Evolutionary conservation across 1,139 yeast genomes (phyloP).

Genomic region (Taphrina flavorubra): DNA sequence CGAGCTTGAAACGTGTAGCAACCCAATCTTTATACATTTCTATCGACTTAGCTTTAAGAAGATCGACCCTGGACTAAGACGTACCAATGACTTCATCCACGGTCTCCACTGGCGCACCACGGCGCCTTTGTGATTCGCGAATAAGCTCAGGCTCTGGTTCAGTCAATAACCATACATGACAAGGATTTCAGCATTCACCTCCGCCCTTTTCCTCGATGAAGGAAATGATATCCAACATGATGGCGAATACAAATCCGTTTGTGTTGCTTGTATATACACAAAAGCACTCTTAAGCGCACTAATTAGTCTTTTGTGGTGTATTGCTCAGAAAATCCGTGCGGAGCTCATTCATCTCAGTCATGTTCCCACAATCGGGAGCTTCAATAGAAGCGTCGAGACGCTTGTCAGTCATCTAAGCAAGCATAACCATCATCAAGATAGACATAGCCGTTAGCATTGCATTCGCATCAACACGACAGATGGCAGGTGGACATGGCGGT

Average conservation of each 20-base stretch:
- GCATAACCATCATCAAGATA: background rate
- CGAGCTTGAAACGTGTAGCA: slow-evolving; percentile 72
- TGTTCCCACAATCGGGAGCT: background rate
- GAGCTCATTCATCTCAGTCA: slow-evolving; percentile 3
- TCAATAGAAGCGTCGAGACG: background rate
- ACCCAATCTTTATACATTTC: slow-evolving; percentile 30
- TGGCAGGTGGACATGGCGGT: slow-evolving; percentile 24
- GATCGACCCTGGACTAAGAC: too few species aligned
- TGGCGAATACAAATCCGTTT: background rate
- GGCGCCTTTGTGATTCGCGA: slow-evolving; percentile 85
- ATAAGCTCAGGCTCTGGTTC: slow-evolving; percentile 90
- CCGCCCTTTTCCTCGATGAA: slow-evolving; percentile 42
- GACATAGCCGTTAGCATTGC: background rate
- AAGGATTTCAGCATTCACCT: slow-evolving; percentile 80
- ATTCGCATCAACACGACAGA: background rate
- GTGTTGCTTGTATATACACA: background rate
- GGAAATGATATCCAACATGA: slow-evolving; percentile 41
- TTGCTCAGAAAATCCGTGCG: background rate
- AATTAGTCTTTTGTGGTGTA: background rate
- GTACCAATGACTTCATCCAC: slow-evolving; percentile 91
- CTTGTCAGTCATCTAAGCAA: too few species aligned
- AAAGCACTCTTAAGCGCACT: slow-evolving; percentile 1
- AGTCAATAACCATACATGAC: slow-evolving; percentile 63
- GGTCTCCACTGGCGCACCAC: slow-evolving; percentile 91
- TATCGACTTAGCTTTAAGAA: background rate